Evolutionary conservation across 2,329 filamentous ascomycete species (phyloP), one percentile per base, ranked within the genome.

Genomic region (Microdochium paspali): DNA sequence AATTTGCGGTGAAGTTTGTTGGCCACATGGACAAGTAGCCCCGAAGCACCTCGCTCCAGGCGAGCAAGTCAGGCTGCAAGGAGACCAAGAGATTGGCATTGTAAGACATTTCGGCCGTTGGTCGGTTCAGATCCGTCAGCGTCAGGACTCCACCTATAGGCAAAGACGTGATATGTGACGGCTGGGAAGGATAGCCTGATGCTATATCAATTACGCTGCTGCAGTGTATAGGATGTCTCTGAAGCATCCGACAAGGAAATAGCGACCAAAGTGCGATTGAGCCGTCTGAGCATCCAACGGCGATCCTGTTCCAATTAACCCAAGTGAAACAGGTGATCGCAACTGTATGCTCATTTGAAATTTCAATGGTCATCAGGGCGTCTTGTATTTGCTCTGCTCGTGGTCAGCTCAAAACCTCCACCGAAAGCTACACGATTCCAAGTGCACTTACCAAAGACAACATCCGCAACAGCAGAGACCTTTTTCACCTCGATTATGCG

Each of bases 201-300:
- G 69, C 68, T 26, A 82, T 68, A 53, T 80, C 75, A 50, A 80
- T 66, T 3, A 81, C 66, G 46, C 69, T 63, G 44, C 70, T 77
- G 50, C 72, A 70, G 54, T 81, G 77, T n/a, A 74, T 65, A 4
- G 72, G 67, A 44, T 76, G 70, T 2, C 77, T 71, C 39, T 71
- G 71, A 24, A 81, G 63, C 45, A 79, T 61, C 24, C 65, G 61
- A 42, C 58, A 62, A 1, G 77, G 77, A 32, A 66, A 65, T 39
- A 81, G 55, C 10, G 77, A 80, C 77, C 77, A 82, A 10, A 80
- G 62, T 20, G 69, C 68, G 30, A 81, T 64, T 20, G 73, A 76
- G 26, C 78, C 78, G 50, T 82, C 78, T 0, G 69, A 70, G 56
- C 80, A 76, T 44, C 76, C 78, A 25, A 77, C 62, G 0, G 68